Evolutionary conservation across 257 asterid species (phyloP), one percentile per base, ranked within the genome.

Genomic region (Phtheirospermum japonicum): DNA sequence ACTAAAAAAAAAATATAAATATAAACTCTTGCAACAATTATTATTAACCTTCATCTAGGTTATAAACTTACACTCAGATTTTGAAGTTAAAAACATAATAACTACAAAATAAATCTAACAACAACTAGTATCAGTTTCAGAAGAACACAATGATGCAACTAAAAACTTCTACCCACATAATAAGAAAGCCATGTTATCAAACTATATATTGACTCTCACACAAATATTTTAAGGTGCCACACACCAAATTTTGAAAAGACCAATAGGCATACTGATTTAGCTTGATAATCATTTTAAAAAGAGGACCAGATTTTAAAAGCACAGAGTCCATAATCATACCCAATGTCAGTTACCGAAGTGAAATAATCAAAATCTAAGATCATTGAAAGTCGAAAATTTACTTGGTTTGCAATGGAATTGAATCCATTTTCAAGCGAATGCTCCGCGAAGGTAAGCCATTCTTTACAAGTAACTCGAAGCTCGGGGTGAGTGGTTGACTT

Each of bases 391-490:
- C 66, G 59, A 58, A 7, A 12, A 31, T 65, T 42, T 74, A 91
- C 98, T 94, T 82, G 85, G 50, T 70, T 79, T 23, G 95, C 86
- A 59, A 88, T 73, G 63, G 85, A 65, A 64, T 80, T 67, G 79
- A 77, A 88, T 13, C 94, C 88, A 61, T 79, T 76, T 53, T 81
- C 87, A 66, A 86, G 69, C 11, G 85, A 81, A 58, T 91, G 90
- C 71, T 84, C 80, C 14, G 86, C 85, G 45, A 88, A 85, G 63
- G 69, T 75, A 61, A 83, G 79, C 96, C 98, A 91, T 65, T 91
- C 96, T 28, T 63, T 50, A 65, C 64, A 61, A 48, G 80, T 78
- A 71, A 91, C 98, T 69, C 72, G 76, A 48, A 88, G 88, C 73
- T 71, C 72, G 16, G 71, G 71, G 73, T 88, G 75, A 68, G 61